Evolutionary conservation across 371 early-diverging fungal species (phyloP), one percentile per base, ranked within the genome.

Genomic region (Furculomyces boomerangus): DNA sequence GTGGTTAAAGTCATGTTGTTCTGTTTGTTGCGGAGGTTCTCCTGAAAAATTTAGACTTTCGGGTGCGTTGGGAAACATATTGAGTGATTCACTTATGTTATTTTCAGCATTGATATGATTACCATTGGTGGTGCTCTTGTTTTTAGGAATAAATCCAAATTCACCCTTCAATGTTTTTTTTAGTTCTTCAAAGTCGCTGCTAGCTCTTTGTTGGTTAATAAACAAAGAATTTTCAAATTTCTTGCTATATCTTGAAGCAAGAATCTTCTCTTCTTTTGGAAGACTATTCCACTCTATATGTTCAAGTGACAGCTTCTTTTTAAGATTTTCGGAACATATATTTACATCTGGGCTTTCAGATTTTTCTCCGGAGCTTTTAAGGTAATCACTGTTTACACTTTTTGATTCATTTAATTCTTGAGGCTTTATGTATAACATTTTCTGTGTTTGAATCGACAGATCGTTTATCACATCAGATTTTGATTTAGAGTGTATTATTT

Each of bases 171-270:
- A n/a, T n/a, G n/a, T n/a, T n/a, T n/a, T n/a, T n/a, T n/a, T 35
- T 35, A 10, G 18, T 35, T 35, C 7, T 7, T 18, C 35, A 35
- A 35, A 35, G 35, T 35, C 35, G 7, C 35, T 35, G 35, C 18
- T 18, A 35, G 7, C 18, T 35, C 18, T 7, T 35, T 35, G 18
- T 35, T 35, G 18, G 18, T 35, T 18, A 10, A 35, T 35, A 10
- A 35, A 35, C 18, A 10, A 35, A 35, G 52, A 51, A 24, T 51
- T 51, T 51, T 51, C 52, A 20, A 51, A 22, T 26, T 32, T 51
- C 26, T 26, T 51, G n/a, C 39, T 39, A 22, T 8, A 51, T 24
- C 52, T 30, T 20, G 8, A 7, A 3, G 52, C 52, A 8, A 51
- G 24, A 8, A 32, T 32, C 26, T 39, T 30, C 7, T 51, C 22